These are phyloP conservation scores for Chlorociboria aeruginascens DNA, from an alignment of 495 filamentous ascomycete species.

Conservation along the genomic window DNA sequence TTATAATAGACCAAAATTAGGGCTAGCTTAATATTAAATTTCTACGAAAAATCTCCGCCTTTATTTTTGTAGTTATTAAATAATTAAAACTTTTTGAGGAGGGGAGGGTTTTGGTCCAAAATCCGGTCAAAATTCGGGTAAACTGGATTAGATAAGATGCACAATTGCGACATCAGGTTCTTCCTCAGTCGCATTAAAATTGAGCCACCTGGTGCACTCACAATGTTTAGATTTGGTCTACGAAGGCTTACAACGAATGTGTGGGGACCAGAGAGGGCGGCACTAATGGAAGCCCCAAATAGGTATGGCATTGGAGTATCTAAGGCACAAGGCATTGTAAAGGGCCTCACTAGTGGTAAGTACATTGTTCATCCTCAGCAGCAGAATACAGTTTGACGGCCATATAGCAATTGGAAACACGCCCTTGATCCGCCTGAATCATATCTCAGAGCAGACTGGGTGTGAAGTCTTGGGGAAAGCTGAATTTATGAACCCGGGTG, in stretches of 20 bases:
- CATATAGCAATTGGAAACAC: slow-evolving; percentile 84
- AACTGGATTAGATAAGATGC: no score
- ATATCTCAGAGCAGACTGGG: slow-evolving; percentile 79
- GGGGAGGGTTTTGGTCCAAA: not conserved
- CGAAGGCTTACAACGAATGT: slow-evolving; percentile 46
- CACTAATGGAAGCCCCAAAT: slow-evolving; percentile 37
- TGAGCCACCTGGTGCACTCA: not conserved
- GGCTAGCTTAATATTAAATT: no score
- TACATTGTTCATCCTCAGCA: slow-evolving; percentile 2
- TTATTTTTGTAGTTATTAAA: not conserved
- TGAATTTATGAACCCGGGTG: slow-evolving; percentile 97
- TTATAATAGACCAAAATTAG: no score
- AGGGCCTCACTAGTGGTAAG: slow-evolving; percentile 79
- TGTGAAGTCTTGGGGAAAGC: slow-evolving; percentile 94
- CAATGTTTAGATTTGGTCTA: slow-evolving; percentile 45
- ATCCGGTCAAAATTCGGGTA: not conserved
- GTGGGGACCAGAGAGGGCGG: slow-evolving; percentile 30
- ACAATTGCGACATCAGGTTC: not conserved
- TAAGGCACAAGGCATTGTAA: slow-evolving; percentile 69
- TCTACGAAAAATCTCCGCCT: no score
- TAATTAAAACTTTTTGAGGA: not conserved
- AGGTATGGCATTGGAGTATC: slow-evolving; percentile 56
- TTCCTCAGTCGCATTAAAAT: not conserved
- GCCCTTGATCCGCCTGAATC: slow-evolving; percentile 80
- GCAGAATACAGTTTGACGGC: slow-evolving; percentile 5